Evolutionary conservation across 805 yeast species (phyloP), one percentile per base, ranked within the genome.

Genomic region (Priceomyces haplophilus): DNA sequence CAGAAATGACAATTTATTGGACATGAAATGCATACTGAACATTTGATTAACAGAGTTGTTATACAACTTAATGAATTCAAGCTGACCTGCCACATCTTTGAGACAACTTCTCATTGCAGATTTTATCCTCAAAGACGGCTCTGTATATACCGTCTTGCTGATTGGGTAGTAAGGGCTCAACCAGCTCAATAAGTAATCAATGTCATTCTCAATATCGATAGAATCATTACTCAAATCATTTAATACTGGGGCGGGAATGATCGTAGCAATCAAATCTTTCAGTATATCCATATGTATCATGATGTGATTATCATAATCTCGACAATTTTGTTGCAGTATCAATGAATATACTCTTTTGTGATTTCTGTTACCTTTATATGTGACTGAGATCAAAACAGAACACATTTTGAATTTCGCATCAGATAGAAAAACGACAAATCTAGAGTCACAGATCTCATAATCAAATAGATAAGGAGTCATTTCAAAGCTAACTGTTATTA

Each of bases 71-170:
- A 64, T 57, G 38, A 70, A 69, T 12, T 64, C 64, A 8, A 52
- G 46, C 44, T 67, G 74, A 32, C 54, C 56, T 3, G 31, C 8
- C 3, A 61, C 64, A 42, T 65, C 67, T 38, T 65, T 64, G 17
- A 69, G 52, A 38, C 73, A 66, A 12, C 64, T 54, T 36, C 64
- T 50, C 10, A 69, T 65, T 3, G 74, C 74, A 1, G 67, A 53
- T 32, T 56, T 61, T 7, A 66, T 55, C 20, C 76, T 49, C 16
- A 58, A 63, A 19, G 67, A 55, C 0, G 73, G 69, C 31, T 56
- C 62, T 4, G 49, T 42, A 11, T 42, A 35, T 6, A 19, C 37
- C 2, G 34, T 18, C 12, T 40, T 20, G 34, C 32, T 34, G 3
- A 13, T 17, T 18, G 64, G 61, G 38, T 56, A 61, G 44, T 48